Base-by-base conservation (phyloP, 2,329 filamentous ascomycete species). In the Clarireedia monteithiana region DNA sequence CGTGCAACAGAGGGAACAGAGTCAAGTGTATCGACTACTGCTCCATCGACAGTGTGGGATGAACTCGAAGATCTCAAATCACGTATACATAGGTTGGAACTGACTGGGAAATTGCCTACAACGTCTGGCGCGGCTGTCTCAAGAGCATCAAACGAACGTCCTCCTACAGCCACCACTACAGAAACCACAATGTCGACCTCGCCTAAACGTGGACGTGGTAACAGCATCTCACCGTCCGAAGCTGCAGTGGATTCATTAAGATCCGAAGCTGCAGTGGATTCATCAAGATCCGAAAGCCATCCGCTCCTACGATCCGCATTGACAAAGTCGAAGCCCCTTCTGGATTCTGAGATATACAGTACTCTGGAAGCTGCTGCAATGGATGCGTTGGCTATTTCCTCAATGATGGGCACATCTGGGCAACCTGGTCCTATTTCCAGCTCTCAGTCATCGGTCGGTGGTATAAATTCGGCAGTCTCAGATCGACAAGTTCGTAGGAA, bases 31-130 rank as follows among this genome's bases (percentile, higher is more conserved):
- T 97, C 94, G 0, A 94, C 89, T 0, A 91, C 86, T 1, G 90
- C 89, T 1, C 89, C 91, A 12, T 95, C 91, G 2, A 96, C 91
- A 0, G 89, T 99, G 2, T 99, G 94, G 94, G 94, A 97, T 68
- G 94, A 99, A 71, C 74, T 99, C 27, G 94, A 97, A 64, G 94
- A 97, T 62, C 75, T 99, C 48, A 97, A 97, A 70, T 94, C 89
- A 42, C 84, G 94, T 30, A 96, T 99, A 64, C 85, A 89, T 64
- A 88, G 90, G 58, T 80, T 99, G 9, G 94, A 97, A 70, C 73
- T 95, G 63, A 95, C 89, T 2, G 91, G 91, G 57, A 96, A 95
- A 71, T 75, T 94, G 36, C 91, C 91, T 0, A 75, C 89, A 0
- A 91, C 88, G 2, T 92, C 91, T 2, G 88, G 85, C 38, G 89